phyloP scores from a whole-genome alignment of 768 basidiomycete species.

The Lentinus tigrinus region DNA sequence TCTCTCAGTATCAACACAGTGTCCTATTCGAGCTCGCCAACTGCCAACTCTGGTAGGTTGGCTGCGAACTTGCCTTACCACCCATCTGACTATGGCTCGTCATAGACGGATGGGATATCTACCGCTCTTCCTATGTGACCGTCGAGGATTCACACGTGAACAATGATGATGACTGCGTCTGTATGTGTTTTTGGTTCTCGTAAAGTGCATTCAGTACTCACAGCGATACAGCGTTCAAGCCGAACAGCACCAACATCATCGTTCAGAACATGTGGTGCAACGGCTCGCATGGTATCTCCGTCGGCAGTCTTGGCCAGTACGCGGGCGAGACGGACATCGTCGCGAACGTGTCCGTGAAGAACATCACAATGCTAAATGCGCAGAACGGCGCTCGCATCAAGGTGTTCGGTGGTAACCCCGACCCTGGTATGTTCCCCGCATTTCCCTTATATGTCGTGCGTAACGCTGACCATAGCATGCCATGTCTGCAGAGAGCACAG shows the following conservation, averaged over 20 bases:
- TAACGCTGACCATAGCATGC: not conserved
- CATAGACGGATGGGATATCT: conserved; percentile 50
- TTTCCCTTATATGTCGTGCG: not conserved
- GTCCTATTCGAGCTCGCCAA: conserved; percentile 35
- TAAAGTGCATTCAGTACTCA: not conserved
- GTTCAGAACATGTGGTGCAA: conserved; percentile 45
- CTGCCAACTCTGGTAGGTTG: conserved; percentile 34
- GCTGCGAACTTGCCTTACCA: not conserved
- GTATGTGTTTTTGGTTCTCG: conserved; percentile 19
- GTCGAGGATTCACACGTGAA: conserved; percentile 38
- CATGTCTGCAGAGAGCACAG: conserved; percentile 26
- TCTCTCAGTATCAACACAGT: conserved; percentile 28
- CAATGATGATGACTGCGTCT: conserved; percentile 43
- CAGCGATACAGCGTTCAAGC: conserved; percentile 37
- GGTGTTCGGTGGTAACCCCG: conserved; percentile 45
- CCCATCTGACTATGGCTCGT: not conserved
- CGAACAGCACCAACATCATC: conserved; percentile 43
- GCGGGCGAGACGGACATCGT: conserved; percentile 43
- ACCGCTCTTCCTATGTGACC: conserved; percentile 35
- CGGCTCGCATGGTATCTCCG: conserved; percentile 46
- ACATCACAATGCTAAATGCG: conserved; percentile 45
- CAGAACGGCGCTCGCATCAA: conserved; percentile 54
- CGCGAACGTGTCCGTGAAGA: conserved; percentile 40
- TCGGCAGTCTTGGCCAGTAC: conserved; percentile 49
- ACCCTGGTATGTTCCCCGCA: conserved; percentile 26